Evolutionary conservation across 495 filamentous ascomycete genomes (phyloP).

Genomic region (Penicillium chermesinum): DNA sequence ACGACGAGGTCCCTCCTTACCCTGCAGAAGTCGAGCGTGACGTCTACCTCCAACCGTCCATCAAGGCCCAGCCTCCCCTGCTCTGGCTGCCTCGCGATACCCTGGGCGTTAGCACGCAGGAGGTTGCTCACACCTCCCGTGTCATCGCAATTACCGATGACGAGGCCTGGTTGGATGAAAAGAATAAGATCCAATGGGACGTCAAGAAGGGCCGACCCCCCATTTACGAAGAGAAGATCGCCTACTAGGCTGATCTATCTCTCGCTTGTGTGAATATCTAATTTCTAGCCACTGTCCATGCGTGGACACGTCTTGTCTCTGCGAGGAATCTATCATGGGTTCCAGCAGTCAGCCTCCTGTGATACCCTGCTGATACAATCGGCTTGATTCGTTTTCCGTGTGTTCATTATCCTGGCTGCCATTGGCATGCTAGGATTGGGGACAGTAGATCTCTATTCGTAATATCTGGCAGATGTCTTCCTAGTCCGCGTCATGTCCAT

Average conservation of each 20-base stretch:
- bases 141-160: constrained; percentile 81
- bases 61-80: constrained; percentile 58
- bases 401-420: not conserved
- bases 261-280: not conserved
- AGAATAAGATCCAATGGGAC: constrained; percentile 75
- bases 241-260: constrained; percentile 34
- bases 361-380: constrained; percentile 19
- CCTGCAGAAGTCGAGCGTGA: constrained; percentile 54
- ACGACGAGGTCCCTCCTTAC: constrained; percentile 48
- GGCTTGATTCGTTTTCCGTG: constrained; percentile 14
- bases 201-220: constrained; percentile 66
- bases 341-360: constrained; percentile 13
- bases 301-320: not conserved
- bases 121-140: constrained; percentile 63
- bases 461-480: constrained; percentile 16
- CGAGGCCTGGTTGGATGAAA: constrained; percentile 72
- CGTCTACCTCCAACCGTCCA: constrained; percentile 74
- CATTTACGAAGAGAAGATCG: constrained; percentile 68
- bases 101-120: constrained; percentile 70
- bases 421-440: too few relatives aligned
- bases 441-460: constrained; percentile 13
- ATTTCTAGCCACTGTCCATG: not conserved
- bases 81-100: constrained; percentile 82
- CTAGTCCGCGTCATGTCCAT: constrained; percentile 14
- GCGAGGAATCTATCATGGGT: not conserved